Conservation (phyloP, 164 flowering plant species). For the Cinnamomum micranthum region DNA sequence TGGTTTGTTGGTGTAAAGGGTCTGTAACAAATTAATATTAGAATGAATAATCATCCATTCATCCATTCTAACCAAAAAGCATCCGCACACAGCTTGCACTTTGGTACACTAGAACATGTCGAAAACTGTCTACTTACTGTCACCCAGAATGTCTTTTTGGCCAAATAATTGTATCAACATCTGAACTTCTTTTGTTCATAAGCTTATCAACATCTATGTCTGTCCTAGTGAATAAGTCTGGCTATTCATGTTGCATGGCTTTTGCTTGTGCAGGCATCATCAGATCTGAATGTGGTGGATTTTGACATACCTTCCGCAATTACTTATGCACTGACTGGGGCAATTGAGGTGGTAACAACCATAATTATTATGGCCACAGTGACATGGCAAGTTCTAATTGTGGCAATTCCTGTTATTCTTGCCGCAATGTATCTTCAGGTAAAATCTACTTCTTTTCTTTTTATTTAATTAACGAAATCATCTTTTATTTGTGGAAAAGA, state of each 20-base stretch:
- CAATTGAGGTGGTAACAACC: slow-evolving; percentile 35
- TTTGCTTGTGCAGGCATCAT: slow-evolving; percentile 60
- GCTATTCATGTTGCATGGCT: not conserved
- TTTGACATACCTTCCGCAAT: slow-evolving; percentile 62
- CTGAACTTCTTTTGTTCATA: too few species aligned
- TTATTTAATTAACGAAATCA: not conserved
- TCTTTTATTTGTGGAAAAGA: not conserved
- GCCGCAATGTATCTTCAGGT: slow-evolving; percentile 69
- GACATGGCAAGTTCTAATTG: slow-evolving; percentile 86
- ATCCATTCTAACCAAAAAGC: too few species aligned
- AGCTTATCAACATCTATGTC: too few species aligned
- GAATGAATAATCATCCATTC: too few species aligned
- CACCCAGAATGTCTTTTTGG: too few species aligned
- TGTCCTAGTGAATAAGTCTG: not conserved
- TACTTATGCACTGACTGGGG: slow-evolving; percentile 33
- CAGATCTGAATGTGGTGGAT: slow-evolving; percentile 77
- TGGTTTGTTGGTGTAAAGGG: too few species aligned
- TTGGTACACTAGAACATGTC: too few species aligned
- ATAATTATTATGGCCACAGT: slow-evolving; percentile 64
- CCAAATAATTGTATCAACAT: too few species aligned
- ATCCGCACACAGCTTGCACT: too few species aligned
- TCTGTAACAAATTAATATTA: too few species aligned
- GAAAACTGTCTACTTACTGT: too few species aligned
- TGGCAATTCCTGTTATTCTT: slow-evolving; percentile 42
- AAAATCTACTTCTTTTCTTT: not conserved